Base-by-base conservation (phyloP, 1,284 basidiomycete species). In the Neolentinus lepideus region DNA sequence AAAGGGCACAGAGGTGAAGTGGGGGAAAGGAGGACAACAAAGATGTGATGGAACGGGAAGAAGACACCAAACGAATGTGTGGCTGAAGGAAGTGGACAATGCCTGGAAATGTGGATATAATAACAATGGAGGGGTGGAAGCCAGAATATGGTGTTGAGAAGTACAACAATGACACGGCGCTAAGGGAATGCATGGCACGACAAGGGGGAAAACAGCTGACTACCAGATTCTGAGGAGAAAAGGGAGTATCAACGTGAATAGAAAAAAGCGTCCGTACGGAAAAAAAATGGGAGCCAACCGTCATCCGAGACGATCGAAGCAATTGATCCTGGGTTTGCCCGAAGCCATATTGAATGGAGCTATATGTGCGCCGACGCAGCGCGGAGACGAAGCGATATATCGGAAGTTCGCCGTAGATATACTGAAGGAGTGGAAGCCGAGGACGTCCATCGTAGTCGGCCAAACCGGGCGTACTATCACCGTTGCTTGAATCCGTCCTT, bases 261-360 rank as follows among this genome's bases (percentile, higher is more conserved):
- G 69, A 79, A 81, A n/a, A 79, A 69, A 79, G 83, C 82, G 85
- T 87, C 84, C 84, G 82, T 83, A 71, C 75, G 67, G 68, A 70
- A 74, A 68, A n/a, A n/a, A 72, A 72, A 68, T 61, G 64, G 63
- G 65, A 68, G 67, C 63, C 61, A 67, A 67, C 58, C 56, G 57
- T 43, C 51, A 56, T 54, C 59, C 59, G 66, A 62, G 62, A 64
- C 69, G 62, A 51, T 63, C 45, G 62, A 64, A 62, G 65, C 59
- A 55, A 59, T 53, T 54, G 54, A 54, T 36, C 57, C 63, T 59
- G 60, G 54, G 54, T 31, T 3, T 21, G 51, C 25, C 24, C 21
- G 54, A 54, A 56, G 54, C 47, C 60, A 52, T 38, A 43, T 56
- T 52, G 58, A 31, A 54, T 55, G 46, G 31, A 51, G 54, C 53